Evolutionary conservation across 768 basidiomycete species (phyloP).

Genomic region (Baorangia bicolor): DNA sequence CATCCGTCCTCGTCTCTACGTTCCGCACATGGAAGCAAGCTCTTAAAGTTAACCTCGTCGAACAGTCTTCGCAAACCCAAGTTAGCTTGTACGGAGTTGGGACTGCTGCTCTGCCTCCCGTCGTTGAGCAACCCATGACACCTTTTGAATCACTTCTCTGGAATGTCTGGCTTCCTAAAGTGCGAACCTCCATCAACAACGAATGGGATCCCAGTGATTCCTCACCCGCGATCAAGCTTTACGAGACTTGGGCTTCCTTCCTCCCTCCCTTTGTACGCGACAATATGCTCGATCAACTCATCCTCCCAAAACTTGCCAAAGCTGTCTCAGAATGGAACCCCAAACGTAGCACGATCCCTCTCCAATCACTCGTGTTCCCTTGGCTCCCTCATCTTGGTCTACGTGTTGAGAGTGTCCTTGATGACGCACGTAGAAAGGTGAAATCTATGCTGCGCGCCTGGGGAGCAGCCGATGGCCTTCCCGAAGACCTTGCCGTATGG

Average conservation of each 20-base stretch:
- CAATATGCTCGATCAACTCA: constrained; percentile 93
- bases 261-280: constrained; percentile 90
- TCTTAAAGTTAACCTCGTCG: constrained; percentile 54
- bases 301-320: constrained; percentile 88
- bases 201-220: constrained; percentile 82
- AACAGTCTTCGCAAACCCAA: constrained; percentile 43
- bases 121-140: constrained; percentile 72
- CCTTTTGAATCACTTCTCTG: constrained; percentile 93
- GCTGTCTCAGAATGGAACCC: constrained; percentile 84
- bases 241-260: constrained; percentile 85
- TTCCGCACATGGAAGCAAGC: constrained; percentile 72
- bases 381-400: constrained; percentile 91
- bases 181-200: constrained; percentile 93
- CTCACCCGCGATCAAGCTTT: constrained; percentile 73
- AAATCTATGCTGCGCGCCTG: constrained; percentile 76
- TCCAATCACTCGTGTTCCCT: constrained; percentile 87
- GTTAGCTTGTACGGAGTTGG: constrained; percentile 59
- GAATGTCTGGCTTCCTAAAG: constrained; percentile 93
- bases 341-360: constrained; percentile 51
- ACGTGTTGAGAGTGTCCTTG: constrained; percentile 80
- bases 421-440: constrained; percentile 84
- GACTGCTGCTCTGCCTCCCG: constrained; percentile 30
- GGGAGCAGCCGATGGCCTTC: constrained; percentile 68
- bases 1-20: constrained; percentile 57
- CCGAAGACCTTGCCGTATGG: constrained; percentile 78